phyloP scores from a whole-genome alignment of 768 basidiomycete species.

The Psilocybe sp. region DNA sequence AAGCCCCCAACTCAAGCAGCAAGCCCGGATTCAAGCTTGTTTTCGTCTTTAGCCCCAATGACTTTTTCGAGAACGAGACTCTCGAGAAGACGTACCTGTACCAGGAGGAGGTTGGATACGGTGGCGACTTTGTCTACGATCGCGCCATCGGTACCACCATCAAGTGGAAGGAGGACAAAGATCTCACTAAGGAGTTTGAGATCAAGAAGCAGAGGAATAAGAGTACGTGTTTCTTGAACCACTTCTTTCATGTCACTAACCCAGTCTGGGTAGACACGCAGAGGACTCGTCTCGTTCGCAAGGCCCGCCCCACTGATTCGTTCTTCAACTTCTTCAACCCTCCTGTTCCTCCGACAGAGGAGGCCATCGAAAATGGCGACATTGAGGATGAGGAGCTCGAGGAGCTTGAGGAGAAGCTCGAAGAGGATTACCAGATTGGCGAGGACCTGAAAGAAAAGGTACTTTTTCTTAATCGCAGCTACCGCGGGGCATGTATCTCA shows the following conservation, averaged over 20 bases:
- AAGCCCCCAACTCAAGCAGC: constrained; percentile 34
- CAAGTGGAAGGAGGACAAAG: constrained; percentile 98
- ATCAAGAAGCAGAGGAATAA: constrained; percentile 99
- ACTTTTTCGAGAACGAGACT: constrained; percentile 81
- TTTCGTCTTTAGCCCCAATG: constrained; percentile 81
- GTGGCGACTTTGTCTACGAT: constrained; percentile 96
- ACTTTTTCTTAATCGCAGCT: not conserved
- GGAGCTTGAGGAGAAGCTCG: constrained; percentile 89
- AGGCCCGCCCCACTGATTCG: constrained; percentile 87
- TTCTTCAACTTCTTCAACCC: constrained; percentile 99
- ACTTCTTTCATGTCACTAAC: constrained; percentile 3
- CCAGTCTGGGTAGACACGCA: constrained; percentile 61
- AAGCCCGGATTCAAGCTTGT: constrained; percentile 87
- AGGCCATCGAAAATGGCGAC: constrained; percentile 65
- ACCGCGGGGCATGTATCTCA: not conserved
- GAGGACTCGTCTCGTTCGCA: constrained; percentile 78
- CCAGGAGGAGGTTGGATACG: constrained; percentile 89
- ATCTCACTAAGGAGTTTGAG: constrained; percentile 95
- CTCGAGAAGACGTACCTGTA: constrained; percentile 96
- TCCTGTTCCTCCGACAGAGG: constrained; percentile 68
- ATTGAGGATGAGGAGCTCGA: constrained; percentile 84
- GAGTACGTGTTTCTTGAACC: constrained; percentile 49
- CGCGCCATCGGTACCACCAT: constrained; percentile 91
- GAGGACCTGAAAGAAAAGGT: constrained; percentile 98
- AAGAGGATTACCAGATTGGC: constrained; percentile 96